These are phyloP conservation scores for Colletotrichum tropicale DNA, from an alignment of 2,329 filamentous ascomycete genomes.

Conservation along the genomic window DNA sequence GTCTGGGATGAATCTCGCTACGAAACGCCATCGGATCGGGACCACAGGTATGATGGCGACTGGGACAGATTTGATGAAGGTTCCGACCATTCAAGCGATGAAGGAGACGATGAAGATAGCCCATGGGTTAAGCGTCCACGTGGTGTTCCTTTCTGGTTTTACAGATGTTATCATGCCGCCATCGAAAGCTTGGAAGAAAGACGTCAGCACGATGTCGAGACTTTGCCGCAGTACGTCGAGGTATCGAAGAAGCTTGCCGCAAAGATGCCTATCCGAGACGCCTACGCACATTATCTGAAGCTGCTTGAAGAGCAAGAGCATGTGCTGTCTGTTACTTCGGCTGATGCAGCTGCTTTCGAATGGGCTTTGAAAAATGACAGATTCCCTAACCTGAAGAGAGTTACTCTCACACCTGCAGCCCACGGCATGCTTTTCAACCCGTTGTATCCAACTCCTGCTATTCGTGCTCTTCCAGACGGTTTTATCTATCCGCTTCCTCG, in stretches of 20 bases:
- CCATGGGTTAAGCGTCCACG: background rate
- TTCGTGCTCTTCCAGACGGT: conserved; percentile 40
- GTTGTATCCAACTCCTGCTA: conserved; percentile 45
- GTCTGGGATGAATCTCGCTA: conserved; percentile 39
- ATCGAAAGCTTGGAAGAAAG: background rate
- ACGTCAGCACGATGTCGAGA: background rate
- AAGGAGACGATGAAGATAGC: background rate
- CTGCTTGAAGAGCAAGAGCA: conserved; percentile 36
- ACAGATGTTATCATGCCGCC: background rate
- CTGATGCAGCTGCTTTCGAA: conserved; percentile 34
- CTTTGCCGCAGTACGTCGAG: background rate
- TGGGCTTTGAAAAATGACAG: conserved; percentile 29
- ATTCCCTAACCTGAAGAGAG: conserved; percentile 37
- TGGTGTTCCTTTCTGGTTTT: background rate
- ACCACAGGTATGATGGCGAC: background rate
- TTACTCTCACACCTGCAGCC: conserved; percentile 43
- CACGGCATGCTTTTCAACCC: conserved; percentile 40
- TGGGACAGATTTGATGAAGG: background rate
- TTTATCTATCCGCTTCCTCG: conserved; percentile 43
- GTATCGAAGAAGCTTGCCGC: background rate
- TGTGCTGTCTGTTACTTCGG: conserved; percentile 24
- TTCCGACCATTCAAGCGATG: background rate
- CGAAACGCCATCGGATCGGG: background rate
- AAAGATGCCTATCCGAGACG: background rate
- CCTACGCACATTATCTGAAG: conserved; percentile 32